Base-by-base conservation (phyloP, 495 filamentous ascomycete genomes). In the Tuber indicum region DNA sequence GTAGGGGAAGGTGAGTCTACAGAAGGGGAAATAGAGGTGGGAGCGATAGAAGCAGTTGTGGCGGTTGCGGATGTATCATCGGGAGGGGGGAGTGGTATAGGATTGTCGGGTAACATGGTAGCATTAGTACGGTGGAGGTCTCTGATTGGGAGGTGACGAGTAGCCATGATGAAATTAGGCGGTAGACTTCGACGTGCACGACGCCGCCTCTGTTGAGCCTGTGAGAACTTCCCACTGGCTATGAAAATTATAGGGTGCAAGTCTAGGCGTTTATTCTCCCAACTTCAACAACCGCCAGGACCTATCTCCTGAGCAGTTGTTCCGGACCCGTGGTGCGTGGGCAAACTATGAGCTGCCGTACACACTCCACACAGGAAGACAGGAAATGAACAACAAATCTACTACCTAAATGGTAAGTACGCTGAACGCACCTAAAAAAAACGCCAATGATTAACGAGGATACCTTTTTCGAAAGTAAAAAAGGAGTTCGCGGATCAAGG, bases 111-210 rank as follows among this genome's bases (percentile, higher is more conserved):
- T 45, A 49, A 71, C 76, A 69, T 74, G 58, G 26, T 66, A 66
- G 58, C 42, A 47, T 73, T 75, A 70, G 78, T 77, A 49, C 71
- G 74, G 77, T 80, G 78, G 78, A 78, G 74, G 66, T 80, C 78
- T 78, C 79, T 80, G 78, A 80, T 80, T 80, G 78, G 78, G 52
- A 75, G 73, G 52, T 79, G 77, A 32, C 47, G 73, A 17, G 41
- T 70, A 36, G 23, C 46, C 73, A 72, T 75, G 43, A 26, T 77
- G 46, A 71, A 75, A 39, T 62, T 76, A 36, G 74, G 23, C 36
- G 36, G 41, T 70, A n/a, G 75, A 66, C 58, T 36, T 70, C 71
- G 77, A 78, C 77, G 77, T 78, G 58, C 74, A 71, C 58, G 58
- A 66, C 58, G 58, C 17, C 58, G 58, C 19, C 58, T 66, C 26